Evolutionary conservation across 768 basidiomycete species (phyloP).

Genomic region (Podaxis rugospora): DNA sequence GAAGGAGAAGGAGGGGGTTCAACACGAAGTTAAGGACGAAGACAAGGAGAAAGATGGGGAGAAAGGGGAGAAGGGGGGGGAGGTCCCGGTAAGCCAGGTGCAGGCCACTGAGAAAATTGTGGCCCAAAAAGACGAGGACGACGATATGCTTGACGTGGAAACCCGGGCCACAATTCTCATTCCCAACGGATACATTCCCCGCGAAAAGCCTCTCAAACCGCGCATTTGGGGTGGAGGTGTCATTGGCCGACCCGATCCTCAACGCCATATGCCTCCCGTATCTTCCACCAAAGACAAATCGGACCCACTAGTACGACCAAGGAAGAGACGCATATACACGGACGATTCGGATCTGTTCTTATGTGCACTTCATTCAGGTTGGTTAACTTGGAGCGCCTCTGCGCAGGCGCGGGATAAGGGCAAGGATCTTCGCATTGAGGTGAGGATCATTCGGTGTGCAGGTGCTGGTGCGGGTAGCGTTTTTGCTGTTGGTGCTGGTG

Average conservation of each 20-base stretch:
- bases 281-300: constrained; percentile 4
- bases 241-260: constrained; percentile 24
- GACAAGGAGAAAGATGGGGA: constrained; percentile 14
- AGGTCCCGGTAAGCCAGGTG: constrained; percentile 10
- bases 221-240: constrained; percentile 72
- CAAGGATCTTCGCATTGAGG: constrained; percentile 35
- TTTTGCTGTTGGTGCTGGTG: constrained; percentile 18
- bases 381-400: constrained; percentile 42
- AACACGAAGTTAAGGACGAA: constrained; percentile 10
- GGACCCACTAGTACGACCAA: constrained; percentile 12
- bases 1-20: constrained; percentile 7
- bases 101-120: constrained; percentile 4
- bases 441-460: constrained; percentile 35
- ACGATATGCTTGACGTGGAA: constrained; percentile 34
- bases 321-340: constrained; percentile 59
- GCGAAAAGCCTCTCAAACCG: constrained; percentile 45
- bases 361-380: constrained; percentile 66
- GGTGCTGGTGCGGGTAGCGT: constrained; percentile 25
- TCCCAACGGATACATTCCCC: constrained; percentile 54
- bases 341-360: constrained; percentile 73
- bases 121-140: constrained; percentile 11
- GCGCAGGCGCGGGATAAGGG: constrained; percentile 33
- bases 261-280: background rate
- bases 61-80: constrained; percentile 13
- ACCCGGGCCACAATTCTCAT: constrained; percentile 53